phyloP scores from a whole-genome alignment of 345 rosid species.

The Rhizophora apiculata region DNA sequence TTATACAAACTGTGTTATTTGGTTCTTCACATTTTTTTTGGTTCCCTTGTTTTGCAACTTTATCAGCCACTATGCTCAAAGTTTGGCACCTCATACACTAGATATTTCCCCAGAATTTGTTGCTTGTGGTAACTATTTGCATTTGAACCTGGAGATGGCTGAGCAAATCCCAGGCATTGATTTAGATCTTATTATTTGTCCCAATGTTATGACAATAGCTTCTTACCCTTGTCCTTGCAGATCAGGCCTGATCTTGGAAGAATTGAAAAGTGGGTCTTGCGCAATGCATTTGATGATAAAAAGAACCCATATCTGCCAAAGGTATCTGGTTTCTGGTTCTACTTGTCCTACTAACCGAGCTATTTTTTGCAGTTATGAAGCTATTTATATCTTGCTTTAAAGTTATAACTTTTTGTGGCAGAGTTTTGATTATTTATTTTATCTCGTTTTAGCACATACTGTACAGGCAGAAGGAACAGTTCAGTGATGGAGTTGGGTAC shows the following conservation, averaged over 20 bases:
- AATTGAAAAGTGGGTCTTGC: constrained; percentile 82
- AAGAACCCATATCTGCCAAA: constrained; percentile 69
- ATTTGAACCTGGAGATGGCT: too few relatives aligned
- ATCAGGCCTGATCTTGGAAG: constrained; percentile 67
- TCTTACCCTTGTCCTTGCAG: constrained; percentile 30
- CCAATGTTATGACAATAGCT: not conserved
- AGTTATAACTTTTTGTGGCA: not conserved
- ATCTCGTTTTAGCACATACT: constrained; percentile 52
- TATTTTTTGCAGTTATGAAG: not conserved
- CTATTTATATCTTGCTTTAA: not conserved
- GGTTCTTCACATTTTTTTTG: too few relatives aligned
- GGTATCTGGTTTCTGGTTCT: constrained; percentile 33
- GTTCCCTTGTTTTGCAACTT: too few relatives aligned
- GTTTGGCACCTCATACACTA: too few relatives aligned
- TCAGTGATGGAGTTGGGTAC: constrained; percentile 88
- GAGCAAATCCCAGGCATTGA: too few relatives aligned
- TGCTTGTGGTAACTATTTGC: too few relatives aligned
- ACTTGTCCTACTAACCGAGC: not conserved
- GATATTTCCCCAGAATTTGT: too few relatives aligned
- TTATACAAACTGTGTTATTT: too few relatives aligned
- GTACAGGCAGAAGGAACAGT: constrained; percentile 84
- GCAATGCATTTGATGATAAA: constrained; percentile 82
- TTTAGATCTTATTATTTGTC: not conserved
- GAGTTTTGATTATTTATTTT: constrained; percentile 6
- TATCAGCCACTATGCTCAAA: too few relatives aligned